Evolutionary conservation across 352 stramenopile species (phyloP).

Genomic region (Globisporangium mamillatum): DNA sequence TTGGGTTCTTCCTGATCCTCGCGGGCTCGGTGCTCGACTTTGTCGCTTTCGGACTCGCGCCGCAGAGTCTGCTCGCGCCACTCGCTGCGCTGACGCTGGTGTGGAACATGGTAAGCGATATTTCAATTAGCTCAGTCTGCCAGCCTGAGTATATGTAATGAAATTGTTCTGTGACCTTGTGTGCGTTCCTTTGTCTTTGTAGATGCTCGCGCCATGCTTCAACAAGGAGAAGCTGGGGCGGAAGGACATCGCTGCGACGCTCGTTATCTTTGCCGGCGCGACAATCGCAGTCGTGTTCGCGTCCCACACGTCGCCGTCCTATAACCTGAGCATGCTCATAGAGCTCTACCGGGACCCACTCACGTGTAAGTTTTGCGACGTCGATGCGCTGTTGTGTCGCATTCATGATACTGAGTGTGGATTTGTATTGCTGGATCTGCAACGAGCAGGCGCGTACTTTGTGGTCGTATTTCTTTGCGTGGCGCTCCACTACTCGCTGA

Average conservation of each 20-base stretch:
- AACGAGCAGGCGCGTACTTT: slow-evolving; percentile 44
- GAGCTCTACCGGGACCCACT: slow-evolving; percentile 73
- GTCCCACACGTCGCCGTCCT: slow-evolving; percentile 79
- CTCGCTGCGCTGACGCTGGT: slow-evolving; percentile 89
- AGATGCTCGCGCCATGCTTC: slow-evolving; percentile 82
- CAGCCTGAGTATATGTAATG: background rate
- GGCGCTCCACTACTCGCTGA: slow-evolving; percentile 52
- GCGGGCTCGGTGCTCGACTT: slow-evolving; percentile 88
- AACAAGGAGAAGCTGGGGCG: slow-evolving; percentile 85
- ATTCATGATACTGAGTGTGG: background rate
- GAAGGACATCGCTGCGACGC: slow-evolving; percentile 76
- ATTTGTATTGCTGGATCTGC: background rate
- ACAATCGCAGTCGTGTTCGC: slow-evolving; percentile 84
- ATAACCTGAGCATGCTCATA: slow-evolving; percentile 78
- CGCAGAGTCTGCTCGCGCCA: slow-evolving; percentile 84
- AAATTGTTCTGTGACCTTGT: background rate
- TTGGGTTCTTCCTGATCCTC: slow-evolving; percentile 82
- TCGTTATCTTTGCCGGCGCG: slow-evolving; percentile 81
- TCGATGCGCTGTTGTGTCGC: background rate
- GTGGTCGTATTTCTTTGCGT: slow-evolving; percentile 55
- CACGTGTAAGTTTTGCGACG: slow-evolving; percentile 30
- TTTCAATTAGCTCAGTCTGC: background rate
- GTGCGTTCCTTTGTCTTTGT: background rate
- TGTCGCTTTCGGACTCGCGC: slow-evolving; percentile 87
- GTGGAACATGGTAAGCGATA: slow-evolving; percentile 79